A percentile compares a stretch with the other conserved stretches of the same genome.
These are phyloP conservation scores for Aphanocladium album DNA, from an alignment of 2,329 filamentous ascomycete species.

Conservation along the genomic window DNA sequence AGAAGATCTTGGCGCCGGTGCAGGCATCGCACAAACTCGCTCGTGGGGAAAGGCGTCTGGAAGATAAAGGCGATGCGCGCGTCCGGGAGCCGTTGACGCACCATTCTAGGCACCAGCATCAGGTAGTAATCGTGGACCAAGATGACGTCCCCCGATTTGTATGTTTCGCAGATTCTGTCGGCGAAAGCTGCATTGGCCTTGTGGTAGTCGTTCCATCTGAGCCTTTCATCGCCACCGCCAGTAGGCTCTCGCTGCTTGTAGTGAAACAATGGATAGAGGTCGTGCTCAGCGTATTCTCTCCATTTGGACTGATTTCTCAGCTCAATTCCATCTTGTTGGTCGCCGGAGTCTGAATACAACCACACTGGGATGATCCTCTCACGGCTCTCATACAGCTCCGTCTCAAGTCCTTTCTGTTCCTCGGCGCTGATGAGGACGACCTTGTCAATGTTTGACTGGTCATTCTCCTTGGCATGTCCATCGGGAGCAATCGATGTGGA, in stretches of 20 bases:
- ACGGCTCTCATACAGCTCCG: constrained; percentile 64
- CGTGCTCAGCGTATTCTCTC: constrained; percentile 85
- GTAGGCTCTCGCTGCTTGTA: constrained; percentile 92
- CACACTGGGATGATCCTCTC: constrained; percentile 81
- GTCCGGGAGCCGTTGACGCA: constrained; percentile 78
- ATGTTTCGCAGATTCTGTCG: constrained; percentile 78
- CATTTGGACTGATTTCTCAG: constrained; percentile 81
- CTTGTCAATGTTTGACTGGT: background rate
- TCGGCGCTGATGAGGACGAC: constrained; percentile 59
- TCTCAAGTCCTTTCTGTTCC: constrained; percentile 69
- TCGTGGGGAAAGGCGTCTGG: constrained; percentile 91
- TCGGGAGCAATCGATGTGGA: constrained; percentile 37
- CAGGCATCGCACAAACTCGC: constrained; percentile 87
- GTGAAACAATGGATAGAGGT: constrained; percentile 88
- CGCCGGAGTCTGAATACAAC: constrained; percentile 70
- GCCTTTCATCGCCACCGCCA: constrained; percentile 75
- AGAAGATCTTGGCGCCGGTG: constrained; percentile 84
- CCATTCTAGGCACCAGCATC: constrained; percentile 79
- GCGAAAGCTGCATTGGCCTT: constrained; percentile 89
- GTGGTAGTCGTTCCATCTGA: constrained; percentile 88
- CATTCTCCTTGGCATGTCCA: constrained; percentile 51
- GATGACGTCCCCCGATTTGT: constrained; percentile 87
- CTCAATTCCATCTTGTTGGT: constrained; percentile 55
- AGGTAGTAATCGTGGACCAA: constrained; percentile 94
- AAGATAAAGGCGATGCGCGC: constrained; percentile 94